A percentile compares a stretch with the other conserved stretches of the same genome.
Conservation (phyloP, 2,329 filamentous ascomycete genomes). For the Nothopassalora personata region DNA sequence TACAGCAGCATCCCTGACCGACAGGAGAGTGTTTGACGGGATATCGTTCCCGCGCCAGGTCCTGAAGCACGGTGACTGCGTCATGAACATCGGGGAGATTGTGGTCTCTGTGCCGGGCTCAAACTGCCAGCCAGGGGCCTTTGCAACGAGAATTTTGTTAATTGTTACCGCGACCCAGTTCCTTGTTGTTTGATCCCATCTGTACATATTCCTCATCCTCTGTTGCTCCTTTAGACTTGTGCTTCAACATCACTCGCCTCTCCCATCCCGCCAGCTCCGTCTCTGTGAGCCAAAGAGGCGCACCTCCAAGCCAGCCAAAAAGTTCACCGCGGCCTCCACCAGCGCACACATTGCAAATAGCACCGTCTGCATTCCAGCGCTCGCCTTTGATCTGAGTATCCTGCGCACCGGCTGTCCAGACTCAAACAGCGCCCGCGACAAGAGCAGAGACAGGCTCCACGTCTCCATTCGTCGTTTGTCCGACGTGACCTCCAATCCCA, state of each 20-base stretch:
- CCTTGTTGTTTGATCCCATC: constrained; percentile 5
- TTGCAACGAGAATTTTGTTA: neutral
- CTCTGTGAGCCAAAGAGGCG: neutral
- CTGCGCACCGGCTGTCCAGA: constrained; percentile 6
- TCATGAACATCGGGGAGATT: constrained; percentile 4
- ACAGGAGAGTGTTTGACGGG: constrained; percentile 1
- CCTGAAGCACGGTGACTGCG: neutral
- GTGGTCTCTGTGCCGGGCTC: neutral
- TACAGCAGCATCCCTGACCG: neutral
- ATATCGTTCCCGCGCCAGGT: neutral
- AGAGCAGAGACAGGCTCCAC: constrained; percentile 9
- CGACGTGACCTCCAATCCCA: constrained; percentile 17
- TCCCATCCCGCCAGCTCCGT: neutral
- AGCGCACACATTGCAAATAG: constrained; percentile 17
- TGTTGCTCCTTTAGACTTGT: constrained; percentile 5
- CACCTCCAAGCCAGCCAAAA: neutral
- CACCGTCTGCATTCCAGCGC: constrained; percentile 16
- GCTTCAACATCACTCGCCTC: neutral
- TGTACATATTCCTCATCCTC: neutral
- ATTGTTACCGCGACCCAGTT: constrained; percentile 4
- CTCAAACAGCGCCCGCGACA: constrained; percentile 6
- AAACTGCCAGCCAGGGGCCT: neutral
- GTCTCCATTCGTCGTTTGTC: constrained; percentile 15
- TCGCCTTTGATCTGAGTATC: constrained; percentile 11
- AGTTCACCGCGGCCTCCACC: constrained; percentile 3